Conservation (phyloP, 208 protist genomes). For the Leishmania mexicana region DNA sequence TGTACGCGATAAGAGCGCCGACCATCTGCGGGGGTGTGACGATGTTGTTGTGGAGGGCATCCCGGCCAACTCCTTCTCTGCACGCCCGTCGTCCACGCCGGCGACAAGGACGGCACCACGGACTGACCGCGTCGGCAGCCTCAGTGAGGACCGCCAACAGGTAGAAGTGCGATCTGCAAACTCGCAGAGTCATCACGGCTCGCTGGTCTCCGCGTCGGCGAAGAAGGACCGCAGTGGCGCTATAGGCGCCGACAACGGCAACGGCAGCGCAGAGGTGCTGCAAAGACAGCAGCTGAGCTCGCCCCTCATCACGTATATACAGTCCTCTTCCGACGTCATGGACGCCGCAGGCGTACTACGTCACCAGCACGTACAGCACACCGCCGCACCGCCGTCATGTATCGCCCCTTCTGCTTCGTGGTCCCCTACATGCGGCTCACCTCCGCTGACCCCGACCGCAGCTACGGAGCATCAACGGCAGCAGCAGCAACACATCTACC, state of each 20-base stretch:
- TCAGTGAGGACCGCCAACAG: neutral
- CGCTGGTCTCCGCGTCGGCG: neutral
- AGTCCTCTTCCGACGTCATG: neutral
- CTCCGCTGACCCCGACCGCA: neutral
- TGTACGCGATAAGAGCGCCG: neutral
- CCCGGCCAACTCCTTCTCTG: neutral
- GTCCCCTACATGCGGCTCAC: neutral
- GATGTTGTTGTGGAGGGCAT: neutral
- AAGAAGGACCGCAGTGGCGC: no score
- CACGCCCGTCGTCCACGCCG: neutral
- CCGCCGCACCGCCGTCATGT: neutral
- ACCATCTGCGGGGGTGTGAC: neutral
- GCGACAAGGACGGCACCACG: neutral
- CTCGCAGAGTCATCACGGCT: neutral
- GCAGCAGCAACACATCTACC: neutral
- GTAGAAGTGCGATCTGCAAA: neutral
- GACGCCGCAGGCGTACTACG: no score
- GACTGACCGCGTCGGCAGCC: neutral
- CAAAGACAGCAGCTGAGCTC: neutral
- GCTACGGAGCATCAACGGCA: neutral
- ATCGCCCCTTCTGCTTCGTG: neutral
- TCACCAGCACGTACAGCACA: neutral
- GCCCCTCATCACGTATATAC: neutral
- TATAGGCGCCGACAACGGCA: neutral
- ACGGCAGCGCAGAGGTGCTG: neutral